These are phyloP conservation scores for Diaporthe vaccinii DNA, from an alignment of 2,329 filamentous ascomycete genomes.

Conservation along the genomic window DNA sequence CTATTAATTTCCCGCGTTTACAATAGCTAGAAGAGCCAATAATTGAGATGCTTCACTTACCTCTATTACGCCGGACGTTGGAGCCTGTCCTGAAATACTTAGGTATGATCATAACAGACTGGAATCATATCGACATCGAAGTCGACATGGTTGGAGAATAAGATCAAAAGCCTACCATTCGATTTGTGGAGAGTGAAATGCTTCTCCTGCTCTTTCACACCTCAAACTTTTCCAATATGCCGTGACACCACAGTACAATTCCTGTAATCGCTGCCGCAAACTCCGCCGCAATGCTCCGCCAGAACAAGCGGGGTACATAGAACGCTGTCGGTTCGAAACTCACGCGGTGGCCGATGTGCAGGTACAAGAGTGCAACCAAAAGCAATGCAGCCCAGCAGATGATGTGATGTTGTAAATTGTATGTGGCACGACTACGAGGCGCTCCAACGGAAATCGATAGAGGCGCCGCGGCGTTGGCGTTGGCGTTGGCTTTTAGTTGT, in stretches of 20 bases:
- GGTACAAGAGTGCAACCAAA: background rate
- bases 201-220: background rate
- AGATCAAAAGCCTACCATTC: background rate
- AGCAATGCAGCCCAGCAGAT: background rate
- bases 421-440: background rate
- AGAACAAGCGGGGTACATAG: conserved; percentile 1
- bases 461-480: too few relatives aligned
- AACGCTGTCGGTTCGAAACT: background rate
- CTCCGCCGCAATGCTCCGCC: background rate
- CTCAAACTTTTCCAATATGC: background rate
- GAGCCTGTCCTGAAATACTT: background rate
- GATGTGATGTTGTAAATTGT: background rate
- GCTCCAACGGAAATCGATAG: background rate
- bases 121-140: background rate
- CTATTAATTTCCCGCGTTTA: background rate
- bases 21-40: background rate
- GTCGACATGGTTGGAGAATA: background rate
- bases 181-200: too few relatives aligned
- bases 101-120: background rate
- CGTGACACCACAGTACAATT: background rate
- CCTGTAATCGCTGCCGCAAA: background rate
- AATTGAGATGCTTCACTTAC: background rate
- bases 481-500: background rate
- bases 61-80: too few relatives aligned
- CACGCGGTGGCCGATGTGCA: background rate